phyloP scores from a whole-genome alignment of 169 alveolate species.

The Theileria orientalis region DNA sequence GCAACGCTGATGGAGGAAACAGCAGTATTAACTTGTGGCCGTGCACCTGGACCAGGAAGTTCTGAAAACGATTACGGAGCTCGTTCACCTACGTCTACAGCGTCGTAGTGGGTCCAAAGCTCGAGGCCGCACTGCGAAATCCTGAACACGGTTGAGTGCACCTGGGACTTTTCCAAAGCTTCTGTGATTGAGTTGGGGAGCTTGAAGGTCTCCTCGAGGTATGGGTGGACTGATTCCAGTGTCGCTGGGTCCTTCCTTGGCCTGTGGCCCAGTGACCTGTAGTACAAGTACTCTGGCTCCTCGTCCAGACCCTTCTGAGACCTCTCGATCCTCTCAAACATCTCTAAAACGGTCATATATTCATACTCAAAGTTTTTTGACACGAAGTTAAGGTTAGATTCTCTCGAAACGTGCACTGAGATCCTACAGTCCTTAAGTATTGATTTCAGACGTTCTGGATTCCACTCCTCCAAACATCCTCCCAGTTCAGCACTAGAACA shows the following conservation, averaged over 20 bases:
- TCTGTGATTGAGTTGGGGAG: conserved; percentile 7
- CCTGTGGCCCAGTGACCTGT: conserved; percentile 31
- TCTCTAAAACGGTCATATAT: conserved; percentile 21
- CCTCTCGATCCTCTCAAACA: conserved; percentile 9
- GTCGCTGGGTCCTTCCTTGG: conserved; percentile 46
- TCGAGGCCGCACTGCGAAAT: conserved; percentile 63
- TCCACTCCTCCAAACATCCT: conserved; percentile 26
- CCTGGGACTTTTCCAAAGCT: background rate
- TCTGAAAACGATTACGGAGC: conserved; percentile 9
- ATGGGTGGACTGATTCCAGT: conserved; percentile 15
- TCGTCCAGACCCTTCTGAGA: background rate
- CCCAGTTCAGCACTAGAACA: conserved; percentile 14
- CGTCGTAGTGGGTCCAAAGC: conserved; percentile 69
- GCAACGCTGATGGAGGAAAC: conserved; percentile 52
- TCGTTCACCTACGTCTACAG: conserved; percentile 45
- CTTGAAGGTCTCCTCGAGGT: conserved; percentile 38
- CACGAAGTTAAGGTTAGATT: conserved; percentile 27
- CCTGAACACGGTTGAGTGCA: conserved; percentile 61
- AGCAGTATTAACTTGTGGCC: conserved; percentile 43
- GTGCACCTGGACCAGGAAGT: conserved; percentile 43
- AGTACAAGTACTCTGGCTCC: conserved; percentile 13
- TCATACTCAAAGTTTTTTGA: conserved; percentile 21
- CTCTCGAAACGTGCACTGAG: conserved; percentile 51
- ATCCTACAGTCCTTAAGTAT: conserved; percentile 17
- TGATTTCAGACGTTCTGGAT: conserved; percentile 3